Conservation (phyloP, 108 stramenopile genomes). For the Nitzschia sp. region DNA sequence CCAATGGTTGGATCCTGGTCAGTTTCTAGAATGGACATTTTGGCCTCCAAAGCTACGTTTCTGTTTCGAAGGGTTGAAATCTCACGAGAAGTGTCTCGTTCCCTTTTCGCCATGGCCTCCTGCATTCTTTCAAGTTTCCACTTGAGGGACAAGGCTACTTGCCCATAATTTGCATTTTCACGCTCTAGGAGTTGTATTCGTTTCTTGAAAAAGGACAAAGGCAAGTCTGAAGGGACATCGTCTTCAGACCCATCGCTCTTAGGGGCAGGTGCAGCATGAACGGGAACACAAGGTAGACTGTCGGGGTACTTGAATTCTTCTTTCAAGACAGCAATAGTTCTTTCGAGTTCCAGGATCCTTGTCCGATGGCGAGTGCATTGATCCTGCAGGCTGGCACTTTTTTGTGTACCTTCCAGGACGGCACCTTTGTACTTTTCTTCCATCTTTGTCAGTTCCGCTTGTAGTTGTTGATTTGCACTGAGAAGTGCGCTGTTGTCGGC, state of each 20-base stretch:
- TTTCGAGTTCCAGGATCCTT: not conserved
- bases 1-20: conserved; percentile 22
- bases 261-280: too few species aligned
- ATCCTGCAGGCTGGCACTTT: conserved; percentile 1
- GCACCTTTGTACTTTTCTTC: conserved; percentile 9
- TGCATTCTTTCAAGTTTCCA: conserved; percentile 2
- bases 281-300: not conserved
- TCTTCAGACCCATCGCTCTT: not conserved
- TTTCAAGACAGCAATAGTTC: not conserved
- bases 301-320: not conserved
- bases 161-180: conserved; percentile 14
- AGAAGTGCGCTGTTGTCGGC: not conserved
- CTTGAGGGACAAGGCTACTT: not conserved
- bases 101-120: conserved; percentile 4
- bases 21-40: conserved; percentile 22
- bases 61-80: not conserved
- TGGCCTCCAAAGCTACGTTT: conserved; percentile 14
- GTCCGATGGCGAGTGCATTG: conserved; percentile 7
- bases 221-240: not conserved
- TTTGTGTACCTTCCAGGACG: conserved; percentile 1
- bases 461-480: not conserved
- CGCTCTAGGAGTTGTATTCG: conserved; percentile 28
- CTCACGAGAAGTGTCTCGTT: not conserved
- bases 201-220: not conserved
- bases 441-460: conserved; percentile 23